These are phyloP conservation scores for Chrysosporium queenslandicum DNA, from an alignment of 2,329 filamentous ascomycete species.

Conservation along the genomic window DNA sequence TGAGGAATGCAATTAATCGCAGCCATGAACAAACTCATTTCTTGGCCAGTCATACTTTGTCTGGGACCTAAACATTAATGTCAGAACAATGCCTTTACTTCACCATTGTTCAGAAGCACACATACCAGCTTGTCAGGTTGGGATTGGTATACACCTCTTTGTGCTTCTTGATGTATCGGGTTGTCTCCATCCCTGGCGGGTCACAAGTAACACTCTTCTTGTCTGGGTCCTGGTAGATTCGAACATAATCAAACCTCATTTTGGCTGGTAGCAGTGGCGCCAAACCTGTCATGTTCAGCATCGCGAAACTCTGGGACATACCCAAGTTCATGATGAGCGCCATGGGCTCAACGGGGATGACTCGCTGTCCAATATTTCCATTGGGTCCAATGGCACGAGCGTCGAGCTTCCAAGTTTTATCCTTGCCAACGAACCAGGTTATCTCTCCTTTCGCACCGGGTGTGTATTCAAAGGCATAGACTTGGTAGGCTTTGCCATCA, in stretches of 20 bases:
- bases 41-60: conserved; percentile 51
- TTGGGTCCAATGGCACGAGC: conserved; percentile 53
- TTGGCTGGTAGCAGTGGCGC: conserved; percentile 49
- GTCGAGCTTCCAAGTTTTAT: conserved; percentile 55
- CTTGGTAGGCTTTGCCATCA: conserved; percentile 53
- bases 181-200: conserved; percentile 56
- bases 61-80: conserved; percentile 28
- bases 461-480: conserved; percentile 54
- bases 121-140: conserved; percentile 55
- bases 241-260: conserved; percentile 60
- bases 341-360: conserved; percentile 59
- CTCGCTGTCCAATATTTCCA: conserved; percentile 57
- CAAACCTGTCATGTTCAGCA: conserved; percentile 50
- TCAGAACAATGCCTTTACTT: conserved; percentile 12
- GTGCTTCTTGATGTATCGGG: conserved; percentile 55
- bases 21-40: conserved; percentile 52
- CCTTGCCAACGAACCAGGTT: conserved; percentile 58
- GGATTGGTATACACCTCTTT: conserved; percentile 51
- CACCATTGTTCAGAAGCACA: conserved; percentile 8
- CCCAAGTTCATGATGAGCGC: conserved; percentile 59
- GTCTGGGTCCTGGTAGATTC: conserved; percentile 57
- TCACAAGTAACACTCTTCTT: conserved; percentile 55
- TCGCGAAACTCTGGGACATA: conserved; percentile 57
- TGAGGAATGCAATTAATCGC: conserved; percentile 23
- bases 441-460: conserved; percentile 52